Percentiles rank a stretch among this genome's conserved stretches.
Evolutionary conservation across 306 rosid species (phyloP).

Genomic region (Inga oerstediana): DNA sequence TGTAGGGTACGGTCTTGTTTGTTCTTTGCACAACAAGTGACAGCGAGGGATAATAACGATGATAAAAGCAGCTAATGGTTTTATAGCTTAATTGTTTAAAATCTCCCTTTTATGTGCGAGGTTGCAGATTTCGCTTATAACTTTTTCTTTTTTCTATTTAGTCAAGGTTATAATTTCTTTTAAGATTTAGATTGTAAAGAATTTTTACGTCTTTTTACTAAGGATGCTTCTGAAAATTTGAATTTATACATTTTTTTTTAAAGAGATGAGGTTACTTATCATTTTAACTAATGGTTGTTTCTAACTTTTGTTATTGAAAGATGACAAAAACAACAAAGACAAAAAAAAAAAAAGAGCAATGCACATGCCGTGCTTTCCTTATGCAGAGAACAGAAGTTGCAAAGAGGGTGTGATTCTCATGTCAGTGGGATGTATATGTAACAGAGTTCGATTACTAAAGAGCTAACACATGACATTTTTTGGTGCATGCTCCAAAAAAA

Average conservation of each 20-base stretch:
- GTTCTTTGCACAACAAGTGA: conserved; percentile 39
- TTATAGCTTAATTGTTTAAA: too few species aligned
- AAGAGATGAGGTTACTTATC: too few species aligned
- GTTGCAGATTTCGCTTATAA: too few species aligned
- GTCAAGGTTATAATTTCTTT: too few species aligned
- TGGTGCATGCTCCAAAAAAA: conserved; percentile 19
- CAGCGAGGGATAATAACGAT: conserved; percentile 43
- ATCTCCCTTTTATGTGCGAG: too few species aligned
- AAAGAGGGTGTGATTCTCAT: conserved; percentile 43
- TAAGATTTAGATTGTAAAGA: too few species aligned
- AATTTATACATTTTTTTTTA: too few species aligned
- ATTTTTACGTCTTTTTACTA: too few species aligned
- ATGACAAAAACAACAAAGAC: conserved; percentile 25
- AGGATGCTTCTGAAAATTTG: too few species aligned
- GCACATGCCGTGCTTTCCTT: conserved; percentile 23
- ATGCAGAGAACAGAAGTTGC: conserved; percentile 27
- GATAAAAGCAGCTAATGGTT: too few species aligned
- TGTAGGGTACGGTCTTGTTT: conserved; percentile 51
- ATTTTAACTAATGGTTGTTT: too few species aligned
- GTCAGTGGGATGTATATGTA: background rate
- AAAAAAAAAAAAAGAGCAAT: conserved; percentile 35
- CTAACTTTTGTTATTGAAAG: background rate
- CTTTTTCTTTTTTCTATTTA: too few species aligned
- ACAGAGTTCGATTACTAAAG: background rate
- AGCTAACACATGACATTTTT: conserved; percentile 27